Base-by-base conservation (phyloP, 352 stramenopile species). In the Pythium aquatile region DNA sequence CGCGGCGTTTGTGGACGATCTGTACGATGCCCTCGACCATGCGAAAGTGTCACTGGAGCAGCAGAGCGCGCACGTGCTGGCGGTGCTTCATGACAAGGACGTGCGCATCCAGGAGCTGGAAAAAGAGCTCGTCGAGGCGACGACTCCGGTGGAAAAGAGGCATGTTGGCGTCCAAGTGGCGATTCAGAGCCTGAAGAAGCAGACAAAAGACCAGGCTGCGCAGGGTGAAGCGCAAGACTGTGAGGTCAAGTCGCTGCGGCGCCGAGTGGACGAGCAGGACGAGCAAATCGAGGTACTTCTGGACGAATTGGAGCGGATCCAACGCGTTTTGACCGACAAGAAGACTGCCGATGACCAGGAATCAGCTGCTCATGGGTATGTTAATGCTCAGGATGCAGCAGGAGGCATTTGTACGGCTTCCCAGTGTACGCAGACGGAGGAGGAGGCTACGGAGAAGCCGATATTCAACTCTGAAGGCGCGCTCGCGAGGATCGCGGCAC, bases 261-360 rank as follows among this genome's bases (percentile, higher is more conserved):
- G 29, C n/a, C 30, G 42, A 47, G 30, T 76, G 26, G 26, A 60
- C 2, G 66, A 75, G 42, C 59, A 72, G 24, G 46, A 65, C 11
- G 63, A 73, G 35, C 66, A 77, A 39, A 72, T 77, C 48, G 63
- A 74, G 2, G 70, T 77, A 55, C 51, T 77, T 24, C 42, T 74
- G 39, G 70, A 77, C 56, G 70, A 77, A 26, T 54, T 77, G 16
- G 63, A 77, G 28, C 60, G 37, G 8, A 6, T 74, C 20, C 66
- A 57, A 46, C 28, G 17, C 14, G 20, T 48, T 37, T 16, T 67
- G 42, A 28, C n/a, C 9, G 65, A 57, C 32, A 37, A 40, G 26
- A 29, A 55, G 24, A 29, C 39, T 0, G 33, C 29, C 2, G 39
- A 55, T 3, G 28, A 29, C 39, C 9, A 30, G 13, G 32, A 56